Conservation (phyloP, 1,139 yeast genomes). For the Yamadazyma aaseri region DNA sequence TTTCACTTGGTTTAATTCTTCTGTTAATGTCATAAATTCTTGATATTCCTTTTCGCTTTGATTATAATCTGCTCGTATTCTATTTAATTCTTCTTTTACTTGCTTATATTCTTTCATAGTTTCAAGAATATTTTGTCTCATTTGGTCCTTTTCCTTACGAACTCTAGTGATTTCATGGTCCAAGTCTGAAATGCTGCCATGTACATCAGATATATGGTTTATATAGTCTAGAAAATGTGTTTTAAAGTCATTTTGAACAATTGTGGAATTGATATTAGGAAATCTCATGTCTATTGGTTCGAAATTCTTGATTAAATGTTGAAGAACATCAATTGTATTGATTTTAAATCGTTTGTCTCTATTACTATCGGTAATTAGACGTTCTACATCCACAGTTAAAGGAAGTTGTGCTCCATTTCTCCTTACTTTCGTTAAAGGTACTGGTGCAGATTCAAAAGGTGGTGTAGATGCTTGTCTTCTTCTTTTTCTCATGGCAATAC, state of each 20-base stretch:
- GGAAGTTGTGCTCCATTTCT: conserved; percentile 27
- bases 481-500: conserved; percentile 7
- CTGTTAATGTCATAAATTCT: conserved; percentile 18
- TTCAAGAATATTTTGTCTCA: conserved; percentile 40
- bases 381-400: conserved; percentile 27
- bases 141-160: conserved; percentile 39
- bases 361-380: conserved; percentile 23
- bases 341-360: conserved; percentile 27
- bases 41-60: conserved; percentile 23
- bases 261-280: conserved; percentile 19
- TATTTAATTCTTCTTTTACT: conserved; percentile 41
- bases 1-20: conserved; percentile 11
- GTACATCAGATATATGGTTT: conserved; percentile 33
- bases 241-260: conserved; percentile 31
- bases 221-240: conserved; percentile 30
- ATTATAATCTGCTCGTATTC: conserved; percentile 31
- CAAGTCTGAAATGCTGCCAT: conserved; percentile 42
- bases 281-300: conserved; percentile 20
- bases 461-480: conserved; percentile 1
- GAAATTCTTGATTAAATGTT: conserved; percentile 29
- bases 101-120: conserved; percentile 35
- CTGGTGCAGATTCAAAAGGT: conserved; percentile 8
- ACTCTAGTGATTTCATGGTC: conserved; percentile 33
- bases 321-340: conserved; percentile 39
- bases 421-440: conserved; percentile 23